Base-by-base conservation (phyloP, 2,329 filamentous ascomycete species). In the Basipetospora chlamydospora region DNA sequence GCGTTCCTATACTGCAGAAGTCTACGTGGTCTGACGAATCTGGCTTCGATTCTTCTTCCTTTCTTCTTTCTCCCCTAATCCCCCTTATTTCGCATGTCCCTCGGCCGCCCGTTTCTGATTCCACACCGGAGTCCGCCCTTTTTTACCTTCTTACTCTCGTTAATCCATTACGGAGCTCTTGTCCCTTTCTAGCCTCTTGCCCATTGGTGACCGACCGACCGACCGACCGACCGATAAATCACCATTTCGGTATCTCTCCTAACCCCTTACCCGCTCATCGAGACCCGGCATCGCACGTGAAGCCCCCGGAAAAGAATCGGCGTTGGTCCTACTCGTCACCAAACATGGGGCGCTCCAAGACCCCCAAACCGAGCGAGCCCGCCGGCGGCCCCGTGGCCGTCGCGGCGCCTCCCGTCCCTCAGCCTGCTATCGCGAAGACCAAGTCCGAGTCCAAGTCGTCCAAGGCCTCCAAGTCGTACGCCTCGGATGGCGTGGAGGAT, bases 401-500 rank as follows among this genome's bases (percentile, higher is more conserved):
- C 12, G 25, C 17, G 12, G 11, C 15, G 10, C 2, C 13, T 17
- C 18, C 15, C 16, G 4, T 18, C 20, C 32, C 32, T 8, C 18
- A 34, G 20, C 6, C 23, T 29, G 18, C 15, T n/a, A n/a, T n/a
- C 15, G n/a, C n/a, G 12, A 21, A 18, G 13, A 57, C 53, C 48
- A 60, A 56, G 48, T 46, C 55, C 41, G 57, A 51, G 34, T 60
- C 57, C 46, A 57, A 60, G 49, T 50, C 56, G 37, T 46, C 52
- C 41, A 50, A 37, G 38, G 52, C 51, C 45, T 45, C 43, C 41
- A 45, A 55, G 43, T 74, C 79, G 49, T 87, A 84, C 62, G 71
- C 76, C 39, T 86, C 81, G 2, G 75, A 84, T 35, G 82, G 81
- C 34, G 81, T 96, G 38, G 69, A 73, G 46, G 83, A 98, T 63